Evolutionary conservation across 2,329 filamentous ascomycete genomes (phyloP), one percentile per base, ranked within the genome.

Genomic region (Ascochyta clinopodiicola): DNA sequence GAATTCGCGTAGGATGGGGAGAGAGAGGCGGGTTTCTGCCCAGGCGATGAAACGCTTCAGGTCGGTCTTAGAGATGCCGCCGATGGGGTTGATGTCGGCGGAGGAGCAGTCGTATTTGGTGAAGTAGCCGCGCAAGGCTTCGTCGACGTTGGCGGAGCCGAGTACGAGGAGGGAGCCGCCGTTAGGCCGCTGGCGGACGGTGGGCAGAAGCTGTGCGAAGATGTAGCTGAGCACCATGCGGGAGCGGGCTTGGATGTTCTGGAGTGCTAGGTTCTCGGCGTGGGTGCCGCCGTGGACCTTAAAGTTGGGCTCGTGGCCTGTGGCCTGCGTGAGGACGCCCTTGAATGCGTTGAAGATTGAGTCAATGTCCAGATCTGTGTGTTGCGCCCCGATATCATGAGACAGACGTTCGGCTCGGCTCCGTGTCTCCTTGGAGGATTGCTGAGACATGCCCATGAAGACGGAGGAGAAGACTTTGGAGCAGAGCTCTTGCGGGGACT

Each of bases 11-110:
- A 92, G 81, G 48, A 89, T 84, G 0, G 87, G 86, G 1, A 93
- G 74, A 5, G 82, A 72, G 66, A 89, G 91, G 32, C 81, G 59
- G 0, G 38, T 59, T 1, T 57, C 38, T 0, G 72, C 70, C 81
- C 85, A 92, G n/a, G 76, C 77, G 56, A 92, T 89, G 75, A 93
- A 92, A 9, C 82, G 76, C 71, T 89, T 90, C 1, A 91, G 77
- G 63, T 92, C 89, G 2, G 80, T 85, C 72, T 91, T 92, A 53
- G 79, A 81, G 52, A 87, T 84, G 10, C 75, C 75, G 22, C 80
- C 86, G 45, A 89, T 87, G 3, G 87, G 87, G 63, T 88, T 77
- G 59, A 77, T 77, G 35, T 65, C 62, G 15, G 79, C 79, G n/a
- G 72, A 76, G 7, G 68, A 75, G 66, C 82, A 85, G 69, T 90